Evolutionary conservation across 805 yeast species (phyloP).

Genomic region (Saitoella complicata): DNA sequence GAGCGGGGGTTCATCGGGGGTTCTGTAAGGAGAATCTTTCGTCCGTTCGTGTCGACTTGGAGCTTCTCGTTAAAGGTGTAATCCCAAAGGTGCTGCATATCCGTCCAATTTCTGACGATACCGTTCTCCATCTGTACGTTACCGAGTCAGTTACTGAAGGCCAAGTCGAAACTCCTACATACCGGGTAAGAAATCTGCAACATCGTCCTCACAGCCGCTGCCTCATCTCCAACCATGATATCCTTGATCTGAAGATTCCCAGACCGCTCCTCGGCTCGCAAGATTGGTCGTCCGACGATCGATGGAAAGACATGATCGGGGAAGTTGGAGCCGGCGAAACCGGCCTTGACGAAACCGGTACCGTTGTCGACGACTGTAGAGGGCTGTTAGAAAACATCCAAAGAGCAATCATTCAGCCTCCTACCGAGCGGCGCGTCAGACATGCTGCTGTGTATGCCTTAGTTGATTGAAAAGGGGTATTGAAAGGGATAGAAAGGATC

Average conservation of each 20-base stretch:
- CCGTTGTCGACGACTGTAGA: constrained; percentile 85
- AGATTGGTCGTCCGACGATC: constrained; percentile 90
- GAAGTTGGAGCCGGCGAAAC: constrained; percentile 91
- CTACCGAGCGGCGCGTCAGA: too few relatives aligned
- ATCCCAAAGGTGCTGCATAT: constrained; percentile 97
- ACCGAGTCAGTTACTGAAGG: background rate
- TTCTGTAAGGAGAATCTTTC: constrained; percentile 78
- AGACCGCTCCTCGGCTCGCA: constrained; percentile 87
- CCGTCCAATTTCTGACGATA: constrained; percentile 93
- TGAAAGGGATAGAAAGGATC: too few relatives aligned
- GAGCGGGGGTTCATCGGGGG: constrained; percentile 95
- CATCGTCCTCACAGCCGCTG: constrained; percentile 74
- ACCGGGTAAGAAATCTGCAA: constrained; percentile 82
- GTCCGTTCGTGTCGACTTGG: constrained; percentile 56
- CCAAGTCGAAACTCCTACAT: background rate
- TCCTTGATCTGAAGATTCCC: constrained; percentile 71
- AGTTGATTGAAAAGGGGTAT: too few relatives aligned
- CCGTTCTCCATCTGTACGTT: constrained; percentile 75
- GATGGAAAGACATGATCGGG: constrained; percentile 96
- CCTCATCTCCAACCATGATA: constrained; percentile 96
- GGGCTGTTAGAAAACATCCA: background rate
- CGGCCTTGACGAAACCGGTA: constrained; percentile 63
- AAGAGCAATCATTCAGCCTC: too few relatives aligned
- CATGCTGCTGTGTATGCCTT: too few relatives aligned
- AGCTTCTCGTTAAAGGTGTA: constrained; percentile 87